phyloP scores from a whole-genome alignment of 805 yeast genomes.

The Clavispora phyllophila region DNA sequence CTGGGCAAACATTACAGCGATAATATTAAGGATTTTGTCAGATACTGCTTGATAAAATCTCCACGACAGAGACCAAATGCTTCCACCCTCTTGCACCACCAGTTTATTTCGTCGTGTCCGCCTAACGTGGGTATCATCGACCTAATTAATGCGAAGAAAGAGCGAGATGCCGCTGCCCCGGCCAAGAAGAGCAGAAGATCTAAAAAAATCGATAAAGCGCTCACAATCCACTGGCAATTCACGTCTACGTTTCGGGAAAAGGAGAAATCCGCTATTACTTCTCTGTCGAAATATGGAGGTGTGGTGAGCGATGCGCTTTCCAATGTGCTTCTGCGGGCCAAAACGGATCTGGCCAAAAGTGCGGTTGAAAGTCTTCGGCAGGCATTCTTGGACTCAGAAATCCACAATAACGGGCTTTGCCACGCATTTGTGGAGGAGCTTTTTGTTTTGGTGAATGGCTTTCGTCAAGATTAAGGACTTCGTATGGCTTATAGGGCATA shows the following conservation, averaged over 20 bases:
- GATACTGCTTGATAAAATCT: slow-evolving; percentile 60
- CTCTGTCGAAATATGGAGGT: slow-evolving; percentile 8
- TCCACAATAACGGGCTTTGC: slow-evolving; percentile 55
- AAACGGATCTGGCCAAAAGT: slow-evolving; percentile 40
- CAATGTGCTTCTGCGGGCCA: slow-evolving; percentile 49
- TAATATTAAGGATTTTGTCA: slow-evolving; percentile 62
- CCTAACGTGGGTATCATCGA: slow-evolving; percentile 6
- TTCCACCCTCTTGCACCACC: slow-evolving; percentile 44
- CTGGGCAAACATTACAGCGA: slow-evolving; percentile 40
- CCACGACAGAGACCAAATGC: slow-evolving; percentile 66
- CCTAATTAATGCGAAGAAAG: slow-evolving; percentile 4
- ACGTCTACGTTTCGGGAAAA: slow-evolving; percentile 8
- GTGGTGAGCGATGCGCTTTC: slow-evolving; percentile 7
- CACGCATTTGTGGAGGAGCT: slow-evolving; percentile 67
- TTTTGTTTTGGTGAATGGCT: slow-evolving; percentile 4
- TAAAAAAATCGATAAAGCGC: slow-evolving; percentile 13
- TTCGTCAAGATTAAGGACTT: background rate
- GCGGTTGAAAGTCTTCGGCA: slow-evolving; percentile 41
- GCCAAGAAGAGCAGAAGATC: slow-evolving; percentile 3
- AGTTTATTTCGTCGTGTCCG: slow-evolving; percentile 39
- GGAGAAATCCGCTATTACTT: slow-evolving; percentile 1
- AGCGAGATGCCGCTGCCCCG: background rate
- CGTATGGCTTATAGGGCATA: background rate
- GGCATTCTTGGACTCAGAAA: slow-evolving; percentile 42
- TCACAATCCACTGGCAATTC: slow-evolving; percentile 11